Conservation (phyloP, 2,329 filamentous ascomycete species). For the Atkinsonella hypoxylon region DNA sequence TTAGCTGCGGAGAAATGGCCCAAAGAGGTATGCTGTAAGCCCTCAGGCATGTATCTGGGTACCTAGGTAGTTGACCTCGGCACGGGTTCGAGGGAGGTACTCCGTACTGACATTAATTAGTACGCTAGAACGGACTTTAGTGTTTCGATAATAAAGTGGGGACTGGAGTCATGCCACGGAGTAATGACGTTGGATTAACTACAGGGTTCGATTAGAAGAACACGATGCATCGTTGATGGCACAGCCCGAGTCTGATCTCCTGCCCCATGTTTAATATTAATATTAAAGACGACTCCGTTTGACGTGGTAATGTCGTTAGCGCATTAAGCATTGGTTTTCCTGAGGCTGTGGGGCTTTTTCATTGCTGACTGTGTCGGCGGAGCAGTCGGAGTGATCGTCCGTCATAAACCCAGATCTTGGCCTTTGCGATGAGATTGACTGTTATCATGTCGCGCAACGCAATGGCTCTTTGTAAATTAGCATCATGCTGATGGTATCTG, state of each 20-base stretch:
- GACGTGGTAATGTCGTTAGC: conserved; percentile 1
- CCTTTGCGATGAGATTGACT: conserved; percentile 2
- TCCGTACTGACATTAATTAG: no score
- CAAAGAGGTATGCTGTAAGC: neutral
- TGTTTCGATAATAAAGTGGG: neutral
- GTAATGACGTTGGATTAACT: conserved; percentile 5
- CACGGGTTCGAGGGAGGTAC: no score
- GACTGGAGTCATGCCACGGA: neutral
- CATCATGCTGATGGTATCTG: neutral
- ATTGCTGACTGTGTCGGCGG: conserved; percentile 1
- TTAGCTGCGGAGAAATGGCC: neutral
- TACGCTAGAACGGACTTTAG: no score
- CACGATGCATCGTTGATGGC: conserved; percentile 9
- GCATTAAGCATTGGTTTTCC: neutral
- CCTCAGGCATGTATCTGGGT: no score
- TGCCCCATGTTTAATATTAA: conserved; percentile 2
- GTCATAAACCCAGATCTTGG: conserved; percentile 4
- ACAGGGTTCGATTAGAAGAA: conserved; percentile 3
- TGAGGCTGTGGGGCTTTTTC: neutral
- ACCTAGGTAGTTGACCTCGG: no score
- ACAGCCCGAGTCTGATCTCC: conserved; percentile 4
- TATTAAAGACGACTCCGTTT: neutral
- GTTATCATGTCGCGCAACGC: neutral
- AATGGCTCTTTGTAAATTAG: neutral
- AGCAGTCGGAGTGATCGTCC: conserved; percentile 7